phyloP scores from a whole-genome alignment of 83 land plant species.

The Thuja plicata region DNA sequence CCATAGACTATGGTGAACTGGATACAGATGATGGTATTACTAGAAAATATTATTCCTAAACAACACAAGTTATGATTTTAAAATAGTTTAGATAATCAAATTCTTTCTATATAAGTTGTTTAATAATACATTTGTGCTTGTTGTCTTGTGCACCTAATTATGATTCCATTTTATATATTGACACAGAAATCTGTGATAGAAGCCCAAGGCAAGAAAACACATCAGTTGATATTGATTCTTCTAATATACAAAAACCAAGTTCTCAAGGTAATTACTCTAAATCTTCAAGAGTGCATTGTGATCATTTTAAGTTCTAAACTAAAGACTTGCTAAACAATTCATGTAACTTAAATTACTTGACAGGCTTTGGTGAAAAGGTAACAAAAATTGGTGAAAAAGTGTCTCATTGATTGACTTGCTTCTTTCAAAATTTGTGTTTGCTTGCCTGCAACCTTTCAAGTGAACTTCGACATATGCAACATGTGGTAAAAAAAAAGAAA shows the following conservation, averaged over 20 bases:
- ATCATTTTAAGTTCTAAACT: not conserved
- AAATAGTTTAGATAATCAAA: not conserved
- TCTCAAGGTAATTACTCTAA: not conserved
- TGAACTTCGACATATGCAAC: not conserved
- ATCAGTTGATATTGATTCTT: not conserved
- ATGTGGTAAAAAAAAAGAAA: not conserved
- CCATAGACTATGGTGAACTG: not conserved
- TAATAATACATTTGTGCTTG: not conserved
- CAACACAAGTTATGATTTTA: not conserved
- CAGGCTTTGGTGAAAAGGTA: not conserved
- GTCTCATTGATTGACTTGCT: not conserved
- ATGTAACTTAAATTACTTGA: not conserved
- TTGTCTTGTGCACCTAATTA: not conserved
- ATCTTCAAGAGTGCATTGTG: not conserved
- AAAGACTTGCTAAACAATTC: not conserved
- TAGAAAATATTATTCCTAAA: not conserved
- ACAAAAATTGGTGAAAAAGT: not conserved
- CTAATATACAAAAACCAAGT: not conserved
- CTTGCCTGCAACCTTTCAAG: not conserved
- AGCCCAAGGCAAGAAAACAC: not conserved
- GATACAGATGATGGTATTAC: not conserved
- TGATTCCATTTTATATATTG: not conserved
- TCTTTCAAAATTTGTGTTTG: not conserved
- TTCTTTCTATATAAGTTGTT: not conserved
- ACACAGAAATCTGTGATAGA: not conserved